phyloP scores from a whole-genome alignment of 2,329 filamentous ascomycete species.

The Ascochyta viciae-villosae region DNA sequence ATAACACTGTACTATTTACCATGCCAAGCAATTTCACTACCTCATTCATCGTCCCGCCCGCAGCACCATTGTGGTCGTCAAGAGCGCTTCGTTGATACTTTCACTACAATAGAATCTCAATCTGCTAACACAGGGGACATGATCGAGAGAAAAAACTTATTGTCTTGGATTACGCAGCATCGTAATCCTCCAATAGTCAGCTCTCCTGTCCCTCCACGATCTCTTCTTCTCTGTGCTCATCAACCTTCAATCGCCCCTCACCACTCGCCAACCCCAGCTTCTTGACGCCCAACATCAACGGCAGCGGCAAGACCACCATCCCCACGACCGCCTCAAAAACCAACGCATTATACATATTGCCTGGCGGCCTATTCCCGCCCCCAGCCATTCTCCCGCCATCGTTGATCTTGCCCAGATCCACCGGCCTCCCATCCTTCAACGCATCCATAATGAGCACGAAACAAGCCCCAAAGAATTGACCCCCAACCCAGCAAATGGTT shows the following conservation, averaged over 20 bases:
- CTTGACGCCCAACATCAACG: slow-evolving; percentile 69
- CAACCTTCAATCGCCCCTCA: slow-evolving; percentile 42
- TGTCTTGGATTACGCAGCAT: slow-evolving; percentile 20
- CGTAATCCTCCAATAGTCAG: slow-evolving; percentile 32
- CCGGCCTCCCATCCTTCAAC: slow-evolving; percentile 58
- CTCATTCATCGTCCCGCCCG: neutral
- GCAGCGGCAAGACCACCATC: slow-evolving; percentile 68
- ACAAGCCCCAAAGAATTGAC: slow-evolving; percentile 82
- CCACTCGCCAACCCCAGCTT: slow-evolving; percentile 62
- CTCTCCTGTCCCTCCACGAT: slow-evolving; percentile 22
- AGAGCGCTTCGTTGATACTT: neutral
- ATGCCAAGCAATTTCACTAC: slow-evolving; percentile 22
- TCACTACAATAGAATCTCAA: neutral
- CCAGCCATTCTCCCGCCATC: slow-evolving; percentile 31
- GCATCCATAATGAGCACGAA: slow-evolving; percentile 86
- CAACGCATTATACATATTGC: slow-evolving; percentile 76
- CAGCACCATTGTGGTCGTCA: neutral
- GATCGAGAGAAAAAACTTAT: slow-evolving; percentile 5
- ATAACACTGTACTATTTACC: slow-evolving; percentile 47
- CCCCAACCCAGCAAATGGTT: slow-evolving; percentile 83
- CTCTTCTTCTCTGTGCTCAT: slow-evolving; percentile 37
- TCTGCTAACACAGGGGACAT: neutral
- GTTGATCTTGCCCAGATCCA: slow-evolving; percentile 39
- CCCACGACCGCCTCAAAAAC: slow-evolving; percentile 81
- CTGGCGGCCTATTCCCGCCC: slow-evolving; percentile 58